Percentiles rank a stretch among this genome's conserved stretches.
phyloP scores from a whole-genome alignment of 768 basidiomycete species.

The Collybia sordida region DNA sequence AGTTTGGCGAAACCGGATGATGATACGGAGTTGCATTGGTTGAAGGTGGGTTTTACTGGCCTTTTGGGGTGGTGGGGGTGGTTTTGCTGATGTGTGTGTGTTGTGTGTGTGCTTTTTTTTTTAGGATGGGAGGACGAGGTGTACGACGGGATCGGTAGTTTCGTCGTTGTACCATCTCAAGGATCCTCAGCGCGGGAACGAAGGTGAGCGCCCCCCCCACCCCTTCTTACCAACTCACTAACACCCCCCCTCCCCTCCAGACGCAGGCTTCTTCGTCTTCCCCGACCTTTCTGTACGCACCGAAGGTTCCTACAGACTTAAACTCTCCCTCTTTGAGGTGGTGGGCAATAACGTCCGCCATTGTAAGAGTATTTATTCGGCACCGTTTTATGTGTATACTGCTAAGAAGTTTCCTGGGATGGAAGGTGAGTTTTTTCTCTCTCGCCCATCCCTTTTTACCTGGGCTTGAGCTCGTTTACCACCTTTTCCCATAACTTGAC shows the following conservation, averaged over 20 bases:
- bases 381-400: slow-evolving; percentile 91
- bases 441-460: too few relatives aligned
- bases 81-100: neutral
- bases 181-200: slow-evolving; percentile 54
- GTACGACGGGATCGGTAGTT: slow-evolving; percentile 89
- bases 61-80: neutral
- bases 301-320: slow-evolving; percentile 85
- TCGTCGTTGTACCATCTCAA: slow-evolving; percentile 91
- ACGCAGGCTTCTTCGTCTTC: slow-evolving; percentile 95
- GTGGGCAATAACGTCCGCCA: slow-evolving; percentile 86
- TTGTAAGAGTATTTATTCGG: slow-evolving; percentile 87
- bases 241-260: slow-evolving; percentile 34
- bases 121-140: slow-evolving; percentile 86
- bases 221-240: neutral
- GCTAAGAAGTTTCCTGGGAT: slow-evolving; percentile 97
- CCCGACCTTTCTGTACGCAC: slow-evolving; percentile 91
- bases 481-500: neutral
- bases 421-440: slow-evolving; percentile 63
- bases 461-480: neutral
- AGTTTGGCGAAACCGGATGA: slow-evolving; percentile 87
- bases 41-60: slow-evolving; percentile 49
- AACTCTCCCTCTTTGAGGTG: slow-evolving; percentile 80
- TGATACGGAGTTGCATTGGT: slow-evolving; percentile 85
- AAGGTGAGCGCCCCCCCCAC: slow-evolving; percentile 27
- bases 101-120: slow-evolving; percentile 6